Base-by-base conservation (phyloP, 2,329 filamentous ascomycete species). In the Drechmeria coniospora region DNA sequence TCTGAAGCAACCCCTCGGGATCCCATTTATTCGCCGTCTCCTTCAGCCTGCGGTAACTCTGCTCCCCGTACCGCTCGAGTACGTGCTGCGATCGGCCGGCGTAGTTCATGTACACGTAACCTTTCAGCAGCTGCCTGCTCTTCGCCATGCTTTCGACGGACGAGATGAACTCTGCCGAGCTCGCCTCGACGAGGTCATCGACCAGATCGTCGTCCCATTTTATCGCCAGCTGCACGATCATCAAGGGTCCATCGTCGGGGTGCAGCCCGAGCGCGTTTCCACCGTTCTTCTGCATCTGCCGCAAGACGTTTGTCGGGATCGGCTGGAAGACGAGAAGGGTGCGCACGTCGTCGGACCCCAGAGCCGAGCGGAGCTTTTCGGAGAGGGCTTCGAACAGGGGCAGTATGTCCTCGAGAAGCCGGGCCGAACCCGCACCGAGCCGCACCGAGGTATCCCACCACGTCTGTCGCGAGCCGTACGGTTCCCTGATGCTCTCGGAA, bases 201-300 rank as follows among this genome's bases (percentile, higher is more conserved):
- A 50, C 32, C 6, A 23, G 32, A 2, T 36, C 31, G 17, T 41
- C 32, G 1, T 27, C 18, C 47, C 52, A 52, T 3, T 23, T 28
- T 5, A 31, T 21, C 5, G 35, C 24, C 7, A 50, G n/a, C 30
- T 51, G 44, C n/a, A 54, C 38, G 29, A 53, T 40, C 20, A 44
- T 38, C 19, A 50, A 13, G 2, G 52, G 44, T 5, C 53, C 46
- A 8, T 52, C 49, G 11, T 46, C 39, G 3, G 43, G 41, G 15
- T 47, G 40, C 12, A 62, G 36, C 0, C 56, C 57, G 5, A 61
- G 36, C 1, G 56, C 43, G 27, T 62, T 63, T 9, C 56, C 54
- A 4, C 55, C 56, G 11, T 50, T 51, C 21, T 43, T 41, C 25
- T 44, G 33, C 42, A 50, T 50, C 6, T 40, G 31, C 9, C 44